phyloP scores from a whole-genome alignment of 495 filamentous ascomycete genomes.

The Aspergillus bertholletiae region DNA sequence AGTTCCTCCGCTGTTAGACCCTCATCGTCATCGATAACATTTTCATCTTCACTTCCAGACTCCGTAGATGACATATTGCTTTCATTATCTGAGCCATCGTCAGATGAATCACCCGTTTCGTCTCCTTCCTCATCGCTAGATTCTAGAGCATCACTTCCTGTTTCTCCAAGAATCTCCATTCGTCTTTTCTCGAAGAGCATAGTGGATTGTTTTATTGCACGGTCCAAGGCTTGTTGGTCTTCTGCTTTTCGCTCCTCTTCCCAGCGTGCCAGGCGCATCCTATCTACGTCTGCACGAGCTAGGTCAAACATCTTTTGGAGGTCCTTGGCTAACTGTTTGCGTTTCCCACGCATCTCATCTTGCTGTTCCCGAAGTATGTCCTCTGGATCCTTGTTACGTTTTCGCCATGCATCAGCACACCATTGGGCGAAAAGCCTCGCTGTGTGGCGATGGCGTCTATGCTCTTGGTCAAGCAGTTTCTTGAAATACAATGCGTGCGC shows the following conservation, averaged over 20 bases:
- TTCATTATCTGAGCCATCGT: conserved; percentile 48
- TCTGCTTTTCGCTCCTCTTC: conserved; percentile 79
- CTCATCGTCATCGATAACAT: conserved; percentile 62
- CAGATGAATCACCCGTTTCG: conserved; percentile 37
- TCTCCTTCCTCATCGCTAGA: conserved; percentile 49
- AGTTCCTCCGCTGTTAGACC: conserved; percentile 76
- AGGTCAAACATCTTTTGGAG: conserved; percentile 76
- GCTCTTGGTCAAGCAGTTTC: conserved; percentile 71
- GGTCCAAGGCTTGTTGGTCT: conserved; percentile 77
- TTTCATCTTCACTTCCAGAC: conserved; percentile 40
- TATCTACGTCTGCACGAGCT: conserved; percentile 70
- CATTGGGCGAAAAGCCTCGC: conserved; percentile 42
- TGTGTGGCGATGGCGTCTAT: conserved; percentile 60
- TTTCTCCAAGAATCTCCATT: conserved; percentile 48
- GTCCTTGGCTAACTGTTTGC: conserved; percentile 67
- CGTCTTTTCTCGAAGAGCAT: conserved; percentile 53
- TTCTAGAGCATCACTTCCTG: conserved; percentile 35
- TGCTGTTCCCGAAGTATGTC: conserved; percentile 46
- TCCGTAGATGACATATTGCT: conserved; percentile 66
- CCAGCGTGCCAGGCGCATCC: conserved; percentile 68
- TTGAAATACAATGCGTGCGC: conserved; percentile 79
- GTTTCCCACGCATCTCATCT: conserved; percentile 50
- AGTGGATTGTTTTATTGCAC: conserved; percentile 71
- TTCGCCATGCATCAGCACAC: conserved; percentile 45
- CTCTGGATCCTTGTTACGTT: conserved; percentile 43